phyloP scores from a whole-genome alignment of 2,329 filamentous ascomycete species.

The Colletotrichum siamense region DNA sequence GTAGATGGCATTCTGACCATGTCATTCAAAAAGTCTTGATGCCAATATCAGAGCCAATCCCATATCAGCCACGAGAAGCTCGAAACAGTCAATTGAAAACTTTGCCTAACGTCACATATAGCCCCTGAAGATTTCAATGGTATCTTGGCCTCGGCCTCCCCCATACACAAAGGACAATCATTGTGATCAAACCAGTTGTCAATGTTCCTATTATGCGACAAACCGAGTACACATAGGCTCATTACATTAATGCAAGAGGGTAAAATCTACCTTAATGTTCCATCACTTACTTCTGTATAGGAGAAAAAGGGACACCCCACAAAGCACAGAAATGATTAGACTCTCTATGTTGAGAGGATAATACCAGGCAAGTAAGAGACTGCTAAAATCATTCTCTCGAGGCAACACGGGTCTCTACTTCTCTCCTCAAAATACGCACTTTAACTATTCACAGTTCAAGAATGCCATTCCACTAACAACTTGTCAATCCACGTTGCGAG shows the following conservation, averaged over 20 bases:
- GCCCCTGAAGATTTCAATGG: no score
- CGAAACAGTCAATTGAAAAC: no score
- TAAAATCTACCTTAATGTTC: fast-evolving
- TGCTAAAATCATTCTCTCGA: fast-evolving
- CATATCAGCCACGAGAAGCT: no score
- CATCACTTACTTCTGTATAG: not conserved
- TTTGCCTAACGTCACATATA: no score
- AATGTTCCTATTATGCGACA: not conserved
- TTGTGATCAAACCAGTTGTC: not conserved
- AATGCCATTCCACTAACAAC: fast-evolving
- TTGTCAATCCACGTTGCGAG: not conserved
- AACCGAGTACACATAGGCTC: not conserved
- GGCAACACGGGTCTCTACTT: fast-evolving
- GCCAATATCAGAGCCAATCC: no score
- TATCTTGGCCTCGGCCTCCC: no score
- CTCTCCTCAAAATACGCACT: fast-evolving
- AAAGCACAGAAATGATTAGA: fast-evolving
- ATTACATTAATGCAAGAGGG: fast-evolving
- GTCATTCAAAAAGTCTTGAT: no score
- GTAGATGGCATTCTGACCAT: fast-evolving
- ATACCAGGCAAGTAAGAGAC: fast-evolving
- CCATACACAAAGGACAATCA: no score
- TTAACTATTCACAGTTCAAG: not conserved
- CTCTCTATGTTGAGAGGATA: fast-evolving
- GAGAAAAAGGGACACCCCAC: no score